phyloP scores from a whole-genome alignment of 2,329 filamentous ascomycete species.

The Pseudogymnoascus sp. region DNA sequence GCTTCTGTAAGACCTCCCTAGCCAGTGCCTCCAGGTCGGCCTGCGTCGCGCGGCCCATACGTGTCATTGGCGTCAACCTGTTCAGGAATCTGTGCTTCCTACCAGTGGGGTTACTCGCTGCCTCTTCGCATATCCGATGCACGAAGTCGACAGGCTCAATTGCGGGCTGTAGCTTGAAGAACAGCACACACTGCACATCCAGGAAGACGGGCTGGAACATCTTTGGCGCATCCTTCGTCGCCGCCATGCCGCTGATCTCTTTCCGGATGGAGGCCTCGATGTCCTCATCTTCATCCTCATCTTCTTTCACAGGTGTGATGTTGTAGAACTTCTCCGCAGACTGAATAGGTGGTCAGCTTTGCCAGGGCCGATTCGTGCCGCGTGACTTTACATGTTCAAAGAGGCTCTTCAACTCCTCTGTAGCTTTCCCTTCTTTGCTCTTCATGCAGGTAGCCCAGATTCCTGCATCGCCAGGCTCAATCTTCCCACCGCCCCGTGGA shows the following conservation, averaged over 20 bases:
- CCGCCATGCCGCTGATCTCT: conserved; percentile 60
- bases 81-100: conserved; percentile 53
- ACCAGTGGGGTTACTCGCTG: conserved; percentile 35
- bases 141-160: conserved; percentile 50
- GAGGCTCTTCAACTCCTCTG: conserved; percentile 57
- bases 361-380: conserved; percentile 11
- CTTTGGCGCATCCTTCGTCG: conserved; percentile 34
- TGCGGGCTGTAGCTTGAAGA: conserved; percentile 49
- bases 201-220: conserved; percentile 47
- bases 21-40: conserved; percentile 61
- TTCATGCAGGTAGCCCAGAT: conserved; percentile 74
- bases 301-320: conserved; percentile 30
- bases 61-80: conserved; percentile 47
- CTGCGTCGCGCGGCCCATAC: conserved; percentile 58
- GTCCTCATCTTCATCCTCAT: conserved; percentile 43
- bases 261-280: conserved; percentile 67
- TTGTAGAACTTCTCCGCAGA: conserved; percentile 58
- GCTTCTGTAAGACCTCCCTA: conserved; percentile 51
- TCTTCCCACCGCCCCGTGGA: conserved; percentile 36
- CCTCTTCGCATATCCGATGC: conserved; percentile 48
- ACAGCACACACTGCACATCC: conserved; percentile 56
- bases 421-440: conserved; percentile 62
- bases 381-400: conserved; percentile 53
- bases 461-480: conserved; percentile 64
- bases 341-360: conserved; percentile 32